These are phyloP conservation scores for Eutrema heterophyllum DNA, from an alignment of 345 rosid genomes.

Conservation along the genomic window DNA sequence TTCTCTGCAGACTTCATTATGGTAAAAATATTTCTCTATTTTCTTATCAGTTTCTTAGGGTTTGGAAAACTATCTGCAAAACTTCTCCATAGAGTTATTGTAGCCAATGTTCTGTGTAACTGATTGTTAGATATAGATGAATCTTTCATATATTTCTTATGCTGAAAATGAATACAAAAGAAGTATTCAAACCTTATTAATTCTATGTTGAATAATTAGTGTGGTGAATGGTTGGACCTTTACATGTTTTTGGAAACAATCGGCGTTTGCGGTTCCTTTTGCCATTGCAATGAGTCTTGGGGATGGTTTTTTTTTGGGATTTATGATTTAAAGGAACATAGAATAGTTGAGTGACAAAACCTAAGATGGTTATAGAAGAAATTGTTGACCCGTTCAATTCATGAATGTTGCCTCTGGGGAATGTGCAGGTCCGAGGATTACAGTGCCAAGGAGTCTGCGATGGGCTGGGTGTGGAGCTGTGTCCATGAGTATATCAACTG, in stretches of 20 bases:
- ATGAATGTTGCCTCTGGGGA: not conserved
- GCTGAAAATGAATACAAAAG: not conserved
- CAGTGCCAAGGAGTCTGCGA: constrained; percentile 38
- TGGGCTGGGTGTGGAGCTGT: constrained; percentile 94
- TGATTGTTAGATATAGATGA: not conserved
- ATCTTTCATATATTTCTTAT: not conserved
- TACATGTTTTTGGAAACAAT: not conserved
- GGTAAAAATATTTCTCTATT: constrained; percentile 37
- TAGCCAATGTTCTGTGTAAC: not conserved
- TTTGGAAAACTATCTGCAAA: no score
- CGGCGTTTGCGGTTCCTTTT: not conserved
- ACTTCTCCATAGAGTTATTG: not conserved
- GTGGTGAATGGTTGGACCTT: not conserved
- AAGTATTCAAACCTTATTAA: not conserved
- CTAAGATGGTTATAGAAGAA: not conserved
- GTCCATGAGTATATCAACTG: constrained; percentile 58
- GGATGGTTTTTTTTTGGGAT: no score
- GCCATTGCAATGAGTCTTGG: not conserved
- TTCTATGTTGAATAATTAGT: not conserved
- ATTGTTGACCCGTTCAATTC: not conserved
- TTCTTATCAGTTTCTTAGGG: not conserved
- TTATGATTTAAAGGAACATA: not conserved
- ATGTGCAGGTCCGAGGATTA: constrained; percentile 34
- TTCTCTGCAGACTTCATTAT: constrained; percentile 74
- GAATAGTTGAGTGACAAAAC: not conserved